Percentiles rank a stretch among this genome's conserved stretches.
Conservation (phyloP, 2,329 filamentous ascomycete species). For the Hypoxylon sp. region DNA sequence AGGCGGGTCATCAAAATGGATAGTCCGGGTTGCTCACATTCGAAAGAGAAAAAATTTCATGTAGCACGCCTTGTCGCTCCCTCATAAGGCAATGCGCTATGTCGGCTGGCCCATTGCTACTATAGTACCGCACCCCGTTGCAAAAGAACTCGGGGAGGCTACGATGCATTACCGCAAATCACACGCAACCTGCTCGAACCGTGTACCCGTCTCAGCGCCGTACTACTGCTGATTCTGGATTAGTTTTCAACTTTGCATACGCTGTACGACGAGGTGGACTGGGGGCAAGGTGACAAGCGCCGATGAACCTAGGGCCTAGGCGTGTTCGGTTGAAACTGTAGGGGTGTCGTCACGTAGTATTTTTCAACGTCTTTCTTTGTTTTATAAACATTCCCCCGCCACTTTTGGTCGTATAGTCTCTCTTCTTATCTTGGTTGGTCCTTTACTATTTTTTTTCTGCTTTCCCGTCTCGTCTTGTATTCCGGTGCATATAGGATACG, state of each 20-base stretch:
- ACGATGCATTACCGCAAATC: constrained; percentile 32
- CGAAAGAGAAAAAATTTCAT: constrained; percentile 21
- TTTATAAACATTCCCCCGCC: constrained; percentile 31
- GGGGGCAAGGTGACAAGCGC: constrained; percentile 26
- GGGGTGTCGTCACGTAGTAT: constrained; percentile 36
- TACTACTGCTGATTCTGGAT: constrained; percentile 15
- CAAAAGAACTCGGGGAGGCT: constrained; percentile 7
- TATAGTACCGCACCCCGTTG: no score
- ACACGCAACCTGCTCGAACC: constrained; percentile 4
- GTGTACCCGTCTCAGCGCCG: constrained; percentile 15
- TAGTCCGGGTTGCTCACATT: constrained; percentile 1
- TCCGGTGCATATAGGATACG: constrained; percentile 11
- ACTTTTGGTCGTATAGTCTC: constrained; percentile 5
- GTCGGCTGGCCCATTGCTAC: constrained; percentile 19
- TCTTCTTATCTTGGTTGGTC: constrained; percentile 17
- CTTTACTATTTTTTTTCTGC: constrained; percentile 5
- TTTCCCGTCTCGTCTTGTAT: constrained; percentile 2
- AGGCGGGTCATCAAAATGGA: constrained; percentile 11
- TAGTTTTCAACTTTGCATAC: constrained; percentile 17
- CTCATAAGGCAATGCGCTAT: constrained; percentile 6
- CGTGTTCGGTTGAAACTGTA: constrained; percentile 24
- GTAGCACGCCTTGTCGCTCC: constrained; percentile 21
- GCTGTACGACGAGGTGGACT: background rate
- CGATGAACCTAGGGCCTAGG: constrained; percentile 26
- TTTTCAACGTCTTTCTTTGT: constrained; percentile 21